A percentile compares a stretch with the other conserved stretches of the same genome.
phyloP scores from a whole-genome alignment of 352 stramenopile species.

The Phytopythium litorale region DNA sequence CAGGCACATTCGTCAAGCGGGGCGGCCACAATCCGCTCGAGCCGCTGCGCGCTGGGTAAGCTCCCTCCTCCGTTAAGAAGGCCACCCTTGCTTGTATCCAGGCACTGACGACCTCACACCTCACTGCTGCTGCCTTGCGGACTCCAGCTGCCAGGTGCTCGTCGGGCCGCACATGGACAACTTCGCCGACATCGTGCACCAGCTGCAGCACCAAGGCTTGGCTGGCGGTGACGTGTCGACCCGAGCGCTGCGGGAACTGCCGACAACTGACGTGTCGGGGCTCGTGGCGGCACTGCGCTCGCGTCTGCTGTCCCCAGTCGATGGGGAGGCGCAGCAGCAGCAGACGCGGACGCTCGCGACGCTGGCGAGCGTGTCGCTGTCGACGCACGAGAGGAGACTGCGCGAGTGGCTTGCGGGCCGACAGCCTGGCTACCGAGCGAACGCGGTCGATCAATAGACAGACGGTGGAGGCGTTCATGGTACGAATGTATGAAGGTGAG shows the following conservation, averaged over 20 bases:
- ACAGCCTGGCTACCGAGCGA: neutral
- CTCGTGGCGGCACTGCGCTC: conserved; percentile 15
- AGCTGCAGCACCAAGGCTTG: conserved; percentile 20
- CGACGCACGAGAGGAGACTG: conserved; percentile 26
- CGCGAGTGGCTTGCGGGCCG: conserved; percentile 31
- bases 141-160: conserved; percentile 49
- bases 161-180: conserved; percentile 69
- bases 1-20: conserved; percentile 52
- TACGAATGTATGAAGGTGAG: conserved; percentile 3
- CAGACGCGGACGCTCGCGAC: conserved; percentile 23
- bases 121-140: neutral
- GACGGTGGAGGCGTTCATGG: neutral
- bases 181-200: conserved; percentile 49
- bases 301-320: neutral
- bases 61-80: neutral
- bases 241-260: neutral
- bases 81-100: neutral
- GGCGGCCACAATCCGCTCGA: conserved; percentile 80
- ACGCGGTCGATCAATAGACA: neutral
- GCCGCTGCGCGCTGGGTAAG: conserved; percentile 51
- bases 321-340: conserved; percentile 8
- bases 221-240: conserved; percentile 5
- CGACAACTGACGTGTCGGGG: conserved; percentile 6
- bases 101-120: neutral
- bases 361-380: conserved; percentile 23